Percentiles rank a stretch among this genome's conserved stretches.
phyloP scores from a whole-genome alignment of 2,329 filamentous ascomycete species.

The Aureobasidium lini region DNA sequence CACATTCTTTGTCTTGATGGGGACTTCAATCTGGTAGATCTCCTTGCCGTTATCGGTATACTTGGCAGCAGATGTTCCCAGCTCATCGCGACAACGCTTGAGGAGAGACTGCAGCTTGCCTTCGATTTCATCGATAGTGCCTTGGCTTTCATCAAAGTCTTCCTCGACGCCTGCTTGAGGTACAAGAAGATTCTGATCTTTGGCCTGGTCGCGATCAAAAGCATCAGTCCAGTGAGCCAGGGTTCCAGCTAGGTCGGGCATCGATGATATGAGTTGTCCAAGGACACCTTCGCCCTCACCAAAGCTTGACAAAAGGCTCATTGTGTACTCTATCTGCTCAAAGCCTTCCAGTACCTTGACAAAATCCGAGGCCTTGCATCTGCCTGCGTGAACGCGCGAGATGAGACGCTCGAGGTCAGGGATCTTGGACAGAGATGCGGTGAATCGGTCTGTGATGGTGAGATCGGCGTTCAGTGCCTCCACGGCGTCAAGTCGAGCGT shows the following conservation, averaged over 20 bases:
- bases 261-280: slow-evolving; percentile 70
- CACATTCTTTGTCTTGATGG: slow-evolving; percentile 68
- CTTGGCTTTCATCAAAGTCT: slow-evolving; percentile 81
- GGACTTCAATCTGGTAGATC: slow-evolving; percentile 90
- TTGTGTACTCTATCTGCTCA: slow-evolving; percentile 94
- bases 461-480: slow-evolving; percentile 83
- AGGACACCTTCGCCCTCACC: slow-evolving; percentile 76
- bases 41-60: slow-evolving; percentile 81
- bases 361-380: slow-evolving; percentile 88
- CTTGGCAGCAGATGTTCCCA: slow-evolving; percentile 59
- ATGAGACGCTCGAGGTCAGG: slow-evolving; percentile 91
- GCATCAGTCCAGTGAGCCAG: slow-evolving; percentile 84
- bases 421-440: slow-evolving; percentile 79
- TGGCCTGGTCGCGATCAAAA: slow-evolving; percentile 76
- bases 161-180: slow-evolving; percentile 82
- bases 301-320: slow-evolving; percentile 67
- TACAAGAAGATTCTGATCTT: slow-evolving; percentile 71
- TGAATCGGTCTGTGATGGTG: slow-evolving; percentile 76
- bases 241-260: slow-evolving; percentile 73
- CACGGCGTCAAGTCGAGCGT: slow-evolving; percentile 87
- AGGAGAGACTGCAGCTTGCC: slow-evolving; percentile 64
- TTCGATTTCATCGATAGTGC: slow-evolving; percentile 68
- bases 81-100: slow-evolving; percentile 60
- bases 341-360: slow-evolving; percentile 90
- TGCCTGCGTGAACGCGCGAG: slow-evolving; percentile 85